phyloP scores from a whole-genome alignment of 768 basidiomycete genomes.

The Coprinopsis marcescibilis region DNA sequence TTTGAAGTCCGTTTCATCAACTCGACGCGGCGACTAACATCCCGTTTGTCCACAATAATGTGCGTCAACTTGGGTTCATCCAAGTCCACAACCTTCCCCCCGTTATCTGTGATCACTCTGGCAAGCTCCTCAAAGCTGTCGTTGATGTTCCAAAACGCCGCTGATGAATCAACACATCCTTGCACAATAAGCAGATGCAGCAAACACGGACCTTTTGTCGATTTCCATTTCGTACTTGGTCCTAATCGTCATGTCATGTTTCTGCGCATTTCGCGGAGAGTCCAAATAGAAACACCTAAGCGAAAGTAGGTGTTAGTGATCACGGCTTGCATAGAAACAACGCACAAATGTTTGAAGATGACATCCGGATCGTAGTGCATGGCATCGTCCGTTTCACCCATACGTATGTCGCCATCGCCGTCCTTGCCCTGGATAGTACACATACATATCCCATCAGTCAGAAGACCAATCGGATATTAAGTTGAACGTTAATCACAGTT shows the following conservation, averaged over 20 bases:
- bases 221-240: constrained; percentile 49
- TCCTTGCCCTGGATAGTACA: constrained; percentile 4
- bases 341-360: constrained; percentile 83
- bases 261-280: constrained; percentile 63
- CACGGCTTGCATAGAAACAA: constrained; percentile 7
- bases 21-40: constrained; percentile 64
- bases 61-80: constrained; percentile 82
- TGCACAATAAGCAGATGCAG: background rate
- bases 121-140: constrained; percentile 52
- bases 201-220: constrained; percentile 40
- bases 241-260: constrained; percentile 56
- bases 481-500: constrained; percentile 1
- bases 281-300: constrained; percentile 88
- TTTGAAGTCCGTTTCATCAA: constrained; percentile 67
- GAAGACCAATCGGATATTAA: constrained; percentile 2
- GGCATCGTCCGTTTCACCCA: constrained; percentile 68
- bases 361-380: constrained; percentile 73
- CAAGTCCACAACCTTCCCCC: constrained; percentile 66
- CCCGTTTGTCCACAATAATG: constrained; percentile 77
- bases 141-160: constrained; percentile 6
- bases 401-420: constrained; percentile 37
- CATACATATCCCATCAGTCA: background rate
- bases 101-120: constrained; percentile 55
- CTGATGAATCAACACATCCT: background rate
- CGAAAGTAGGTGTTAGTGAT: constrained; percentile 1